Base-by-base conservation (phyloP, 1,284 basidiomycete genomes). In the Naganishia albida region DNA sequence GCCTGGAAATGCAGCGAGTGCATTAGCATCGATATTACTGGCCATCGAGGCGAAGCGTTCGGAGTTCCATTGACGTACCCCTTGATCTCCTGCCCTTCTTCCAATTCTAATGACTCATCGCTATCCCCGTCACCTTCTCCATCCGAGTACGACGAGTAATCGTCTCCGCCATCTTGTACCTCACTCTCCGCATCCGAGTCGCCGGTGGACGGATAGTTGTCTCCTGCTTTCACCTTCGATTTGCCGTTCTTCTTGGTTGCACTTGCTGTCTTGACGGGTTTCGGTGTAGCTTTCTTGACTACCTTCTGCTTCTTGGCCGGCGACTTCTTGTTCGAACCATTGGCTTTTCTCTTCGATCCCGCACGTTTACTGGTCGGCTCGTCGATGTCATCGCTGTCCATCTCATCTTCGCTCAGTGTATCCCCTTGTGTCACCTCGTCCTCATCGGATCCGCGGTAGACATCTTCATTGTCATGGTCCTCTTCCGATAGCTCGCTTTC, bases 31-130 rank as follows among this genome's bases (percentile, higher is more conserved):
- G 16, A n/a, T n/a, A n/a, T n/a, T n/a, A n/a, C n/a, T n/a, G n/a
- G n/a, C n/a, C n/a, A 18, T 16, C 26, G 28, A 18, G 20, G 42
- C n/a, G 13, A 46, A 18, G 26, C 30, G 2, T 26, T 2, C 15
- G 13, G 7, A 50, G n/a, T 15, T 3, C 12, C 2, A 30, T 16
- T 16, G 8, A 43, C 66, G 12, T 26, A 63, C 67, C 75, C 7
- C 72, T 74, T 46, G 75, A 70, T 57, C 71, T 71, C 57, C 56
- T 79, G 76, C 1, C 77, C 88, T 25, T 90, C 78, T 73, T 88
- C 84, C 70, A 88, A 84, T 0, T 88, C 88, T 7, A 89, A 85
- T 60, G 84, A 82, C 39, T 86, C 76, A 16, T 85, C 83, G 39
- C 82, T 65, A 16, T 82, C 81, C 15, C 80, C 75, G 40, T 77